These are phyloP conservation scores for Stenogyne calaminthoides DNA, from an alignment of 305 asterid species.

Conservation along the genomic window DNA sequence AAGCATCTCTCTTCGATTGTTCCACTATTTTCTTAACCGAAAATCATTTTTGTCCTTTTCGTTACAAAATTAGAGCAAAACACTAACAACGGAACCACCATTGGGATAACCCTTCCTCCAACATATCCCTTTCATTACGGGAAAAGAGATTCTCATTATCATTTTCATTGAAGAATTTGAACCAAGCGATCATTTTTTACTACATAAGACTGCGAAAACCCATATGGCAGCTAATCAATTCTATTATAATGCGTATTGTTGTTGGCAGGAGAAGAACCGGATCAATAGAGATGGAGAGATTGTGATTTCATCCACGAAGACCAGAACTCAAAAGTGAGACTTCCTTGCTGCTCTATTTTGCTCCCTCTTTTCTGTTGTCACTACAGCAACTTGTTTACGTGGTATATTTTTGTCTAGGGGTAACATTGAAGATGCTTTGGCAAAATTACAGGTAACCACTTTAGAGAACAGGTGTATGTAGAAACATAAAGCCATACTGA, in stretches of 20 bases:
- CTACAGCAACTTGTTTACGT: conserved; percentile 31
- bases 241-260: conserved; percentile 15
- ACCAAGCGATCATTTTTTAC: not conserved
- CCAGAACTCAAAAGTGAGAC: conserved; percentile 85
- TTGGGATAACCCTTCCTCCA: no score
- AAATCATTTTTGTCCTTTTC: no score
- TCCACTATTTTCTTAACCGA: no score
- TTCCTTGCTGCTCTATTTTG: conserved; percentile 25
- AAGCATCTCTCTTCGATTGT: no score
- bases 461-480: conserved; percentile 32
- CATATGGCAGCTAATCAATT: not conserved
- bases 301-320: conserved; percentile 88
- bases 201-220: not conserved
- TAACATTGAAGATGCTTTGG: conserved; percentile 87
- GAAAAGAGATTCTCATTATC: no score
- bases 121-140: no score
- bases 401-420: conserved; percentile 55
- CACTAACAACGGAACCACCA: no score
- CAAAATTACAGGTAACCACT: conserved; percentile 80
- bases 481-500: conserved; percentile 21
- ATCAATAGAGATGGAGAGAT: conserved; percentile 95
- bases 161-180: no score
- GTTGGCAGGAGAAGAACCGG: conserved; percentile 79
- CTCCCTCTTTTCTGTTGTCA: conserved; percentile 21
- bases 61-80: no score